These are phyloP conservation scores for Ceratocystis smalleyi DNA, from an alignment of 2,329 filamentous ascomycete species.

Conservation along the genomic window DNA sequence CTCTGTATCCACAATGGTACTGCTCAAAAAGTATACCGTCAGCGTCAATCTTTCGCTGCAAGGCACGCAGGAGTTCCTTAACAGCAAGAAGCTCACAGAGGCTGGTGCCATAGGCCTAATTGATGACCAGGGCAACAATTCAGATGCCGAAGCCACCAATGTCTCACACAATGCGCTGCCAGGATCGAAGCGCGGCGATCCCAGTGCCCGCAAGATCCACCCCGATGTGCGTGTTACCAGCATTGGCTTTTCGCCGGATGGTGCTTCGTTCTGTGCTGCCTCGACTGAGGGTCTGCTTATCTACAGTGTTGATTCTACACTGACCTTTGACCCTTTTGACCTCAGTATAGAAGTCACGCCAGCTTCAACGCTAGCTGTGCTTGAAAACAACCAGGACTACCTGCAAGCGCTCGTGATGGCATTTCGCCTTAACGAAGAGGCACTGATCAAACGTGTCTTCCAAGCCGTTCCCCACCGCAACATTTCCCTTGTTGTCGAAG, in stretches of 20 bases:
- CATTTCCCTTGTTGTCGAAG: constrained; percentile 61
- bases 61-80: constrained; percentile 92
- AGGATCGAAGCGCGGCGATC: constrained; percentile 69
- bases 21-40: constrained; percentile 90
- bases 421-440: constrained; percentile 80
- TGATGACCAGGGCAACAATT: constrained; percentile 44
- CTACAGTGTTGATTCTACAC: constrained; percentile 71
- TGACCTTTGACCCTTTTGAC: constrained; percentile 91
- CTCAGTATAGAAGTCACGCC: constrained; percentile 89
- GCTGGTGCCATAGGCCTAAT: constrained; percentile 73
- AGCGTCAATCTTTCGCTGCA: constrained; percentile 91
- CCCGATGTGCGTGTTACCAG: constrained; percentile 75
- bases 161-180: constrained; percentile 72
- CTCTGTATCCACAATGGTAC: constrained; percentile 78
- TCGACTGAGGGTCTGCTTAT: constrained; percentile 88
- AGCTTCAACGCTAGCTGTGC: constrained; percentile 56
- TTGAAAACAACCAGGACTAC: constrained; percentile 58
- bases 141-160: constrained; percentile 64
- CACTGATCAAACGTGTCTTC: constrained; percentile 72
- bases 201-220: constrained; percentile 57
- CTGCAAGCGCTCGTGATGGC: constrained; percentile 92
- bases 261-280: constrained; percentile 81
- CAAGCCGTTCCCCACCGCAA: constrained; percentile 62
- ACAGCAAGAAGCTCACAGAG: constrained; percentile 81
- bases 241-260: constrained; percentile 77